A percentile compares a stretch with the other conserved stretches of the same genome.
phyloP scores from a whole-genome alignment of 202 grass and related monocot species.

The Bolboschoenoplectus hybrid region DNA sequence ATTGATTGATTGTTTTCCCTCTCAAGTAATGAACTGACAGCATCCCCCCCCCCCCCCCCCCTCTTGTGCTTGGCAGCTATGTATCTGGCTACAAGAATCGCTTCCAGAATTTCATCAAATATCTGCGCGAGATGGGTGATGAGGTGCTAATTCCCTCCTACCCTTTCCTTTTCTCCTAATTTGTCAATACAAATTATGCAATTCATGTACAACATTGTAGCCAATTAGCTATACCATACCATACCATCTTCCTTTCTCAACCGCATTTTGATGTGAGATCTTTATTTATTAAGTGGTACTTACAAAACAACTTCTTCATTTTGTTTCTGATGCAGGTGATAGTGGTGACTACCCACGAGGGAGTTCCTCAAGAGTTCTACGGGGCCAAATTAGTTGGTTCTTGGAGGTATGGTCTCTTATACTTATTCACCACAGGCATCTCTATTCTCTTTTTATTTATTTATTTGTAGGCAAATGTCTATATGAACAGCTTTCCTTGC shows the following conservation, averaged over 20 bases:
- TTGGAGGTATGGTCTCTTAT: constrained; percentile 56
- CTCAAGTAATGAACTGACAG: constrained; percentile 13
- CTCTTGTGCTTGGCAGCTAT: constrained; percentile 55
- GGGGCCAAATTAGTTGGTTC: constrained; percentile 86
- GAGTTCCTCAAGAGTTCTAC: constrained; percentile 77
- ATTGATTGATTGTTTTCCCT: constrained; percentile 13
- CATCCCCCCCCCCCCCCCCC: constrained; percentile 11
- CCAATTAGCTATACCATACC: neutral
- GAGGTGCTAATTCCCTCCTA: constrained; percentile 46
- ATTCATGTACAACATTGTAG: neutral
- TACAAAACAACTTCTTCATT: constrained; percentile 15
- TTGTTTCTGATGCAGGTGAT: constrained; percentile 58
- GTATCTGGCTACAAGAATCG: constrained; percentile 94
- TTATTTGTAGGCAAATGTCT: neutral
- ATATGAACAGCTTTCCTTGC: neutral
- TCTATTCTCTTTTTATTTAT: neutral
- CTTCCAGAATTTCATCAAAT: constrained; percentile 95
- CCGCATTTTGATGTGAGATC: neutral
- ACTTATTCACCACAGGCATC: neutral
- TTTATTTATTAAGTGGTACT: neutral
- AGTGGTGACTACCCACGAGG: constrained; percentile 87
- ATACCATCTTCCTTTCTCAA: neutral
- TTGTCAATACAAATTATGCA: neutral
- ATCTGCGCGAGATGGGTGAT: constrained; percentile 91
- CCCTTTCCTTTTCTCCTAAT: neutral